Evolutionary conservation across 129 eudicot genomes (phyloP), one percentile per base, ranked within the genome.

Genomic region (Flaveria linearis): DNA sequence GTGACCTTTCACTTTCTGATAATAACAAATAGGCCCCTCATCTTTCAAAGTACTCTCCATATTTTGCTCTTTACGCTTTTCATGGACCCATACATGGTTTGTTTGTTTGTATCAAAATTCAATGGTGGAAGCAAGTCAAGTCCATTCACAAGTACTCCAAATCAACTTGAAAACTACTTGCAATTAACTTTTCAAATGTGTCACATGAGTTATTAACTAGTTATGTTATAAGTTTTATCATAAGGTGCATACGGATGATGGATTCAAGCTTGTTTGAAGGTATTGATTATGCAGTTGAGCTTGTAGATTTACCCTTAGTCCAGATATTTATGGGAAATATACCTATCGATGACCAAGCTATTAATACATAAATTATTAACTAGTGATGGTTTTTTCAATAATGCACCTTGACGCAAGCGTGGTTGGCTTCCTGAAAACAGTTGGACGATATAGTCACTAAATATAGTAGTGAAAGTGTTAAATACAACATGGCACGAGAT

Each of bases 11-110:
- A 79, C 78, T 79, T 79, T 79, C 78, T 51, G 1, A 65, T 63
- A 79, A 72, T 72, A 72, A 72, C 83, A 72, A 63, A 33, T 72
- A 20, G 78, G 83, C 78, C 83, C 83, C 73, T 63, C 78, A 72
- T 43, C 23, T 72, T 79, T 72, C 68, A 72, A 62, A 72, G 78
- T 50, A 79, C 73, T 66, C 66, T 42, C 69, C 41, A 52, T 15
- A 68, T 72, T 66, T 79, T 62, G 23, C 36, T 79, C 72, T 62
- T 76, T 76, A 66, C 74, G 7, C 61, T 78, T 71, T 61, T 26
- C 49, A 51, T 58, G 78, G 77, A 25, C 83, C 67, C 65, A 18
- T n/a, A 41, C 3, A 72, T 12, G 33, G 26, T 64, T 65, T 50
- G 68, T 50, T 72, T 72, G 68, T 63, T 30, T 63, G 13, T n/a